Percentiles rank a stretch among this genome's conserved stretches.
Conservation (phyloP, 2,329 filamentous ascomycete species). For the Monosporascus ibericus region DNA sequence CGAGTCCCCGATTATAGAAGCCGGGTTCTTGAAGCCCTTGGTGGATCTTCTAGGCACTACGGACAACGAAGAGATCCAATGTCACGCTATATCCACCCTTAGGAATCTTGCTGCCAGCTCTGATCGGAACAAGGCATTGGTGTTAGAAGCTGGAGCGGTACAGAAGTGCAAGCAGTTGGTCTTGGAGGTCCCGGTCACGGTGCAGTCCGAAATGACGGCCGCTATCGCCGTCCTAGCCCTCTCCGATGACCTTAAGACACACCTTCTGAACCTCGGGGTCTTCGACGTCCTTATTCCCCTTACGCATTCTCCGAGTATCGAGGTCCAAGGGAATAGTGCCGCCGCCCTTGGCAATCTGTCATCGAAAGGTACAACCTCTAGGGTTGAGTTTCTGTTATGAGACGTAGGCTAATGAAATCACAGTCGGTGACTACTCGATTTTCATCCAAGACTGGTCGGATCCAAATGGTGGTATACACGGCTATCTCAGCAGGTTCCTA, state of each 20-base stretch:
- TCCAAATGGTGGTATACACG: slow-evolving; percentile 89
- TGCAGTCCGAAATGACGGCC: slow-evolving; percentile 99
- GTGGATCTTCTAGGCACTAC: slow-evolving; percentile 92
- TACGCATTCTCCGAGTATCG: slow-evolving; percentile 91
- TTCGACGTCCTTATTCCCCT: slow-evolving; percentile 95
- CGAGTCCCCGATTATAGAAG: slow-evolving; percentile 97
- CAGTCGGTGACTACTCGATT: slow-evolving; percentile 93
- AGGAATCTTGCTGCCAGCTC: slow-evolving; percentile 94
- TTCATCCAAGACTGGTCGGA: slow-evolving; percentile 93
- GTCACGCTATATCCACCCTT: slow-evolving; percentile 94
- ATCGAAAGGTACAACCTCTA: slow-evolving; percentile 69
- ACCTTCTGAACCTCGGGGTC: slow-evolving; percentile 84
- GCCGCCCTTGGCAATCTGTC: slow-evolving; percentile 93
- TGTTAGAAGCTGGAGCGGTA: slow-evolving; percentile 90
- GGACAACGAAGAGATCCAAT: slow-evolving; percentile 98
- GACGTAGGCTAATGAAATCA: slow-evolving; percentile 7
- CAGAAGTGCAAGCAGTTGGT: slow-evolving; percentile 98
- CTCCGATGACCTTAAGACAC: slow-evolving; percentile 90
- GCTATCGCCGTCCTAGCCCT: slow-evolving; percentile 93
- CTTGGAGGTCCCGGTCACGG: slow-evolving; percentile 83
- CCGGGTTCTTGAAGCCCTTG: slow-evolving; percentile 87
- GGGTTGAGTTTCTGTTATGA: neutral
- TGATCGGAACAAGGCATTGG: slow-evolving; percentile 96
- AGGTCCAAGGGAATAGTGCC: slow-evolving; percentile 97
- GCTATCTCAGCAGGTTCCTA: slow-evolving; percentile 88